These are phyloP conservation scores for Mycena crocata DNA, from an alignment of 768 basidiomycete species.

Conservation along the genomic window DNA sequence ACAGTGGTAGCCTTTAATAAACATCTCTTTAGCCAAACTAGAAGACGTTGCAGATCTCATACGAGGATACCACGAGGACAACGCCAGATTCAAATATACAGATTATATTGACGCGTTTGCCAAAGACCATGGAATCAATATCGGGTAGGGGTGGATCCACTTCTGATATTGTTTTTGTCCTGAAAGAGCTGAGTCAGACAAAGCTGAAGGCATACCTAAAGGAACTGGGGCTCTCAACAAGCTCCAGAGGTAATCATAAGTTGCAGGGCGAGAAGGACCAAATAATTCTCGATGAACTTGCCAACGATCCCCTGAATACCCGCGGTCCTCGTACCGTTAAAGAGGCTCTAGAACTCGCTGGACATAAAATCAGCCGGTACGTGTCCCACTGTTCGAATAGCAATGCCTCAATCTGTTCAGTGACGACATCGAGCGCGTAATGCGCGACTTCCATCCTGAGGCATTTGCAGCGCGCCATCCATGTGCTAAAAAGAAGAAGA, in stretches of 20 bases:
- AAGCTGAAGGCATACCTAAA: too few relatives aligned
- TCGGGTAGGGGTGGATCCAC: too few relatives aligned
- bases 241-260: background rate
- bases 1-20: too few relatives aligned
- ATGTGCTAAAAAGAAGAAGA: background rate
- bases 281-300: background rate
- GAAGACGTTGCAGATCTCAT: too few relatives aligned
- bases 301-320: background rate
- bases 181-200: too few relatives aligned
- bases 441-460: background rate
- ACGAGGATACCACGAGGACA: too few relatives aligned
- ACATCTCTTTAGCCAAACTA: too few relatives aligned
- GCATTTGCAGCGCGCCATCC: conserved; percentile 2
- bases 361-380: conserved; percentile 2
- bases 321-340: background rate
- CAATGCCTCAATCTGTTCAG: background rate
- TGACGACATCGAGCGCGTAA: background rate
- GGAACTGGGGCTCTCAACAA: too few relatives aligned
- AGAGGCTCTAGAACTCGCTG: background rate
- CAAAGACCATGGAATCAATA: too few relatives aligned
- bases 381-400: background rate
- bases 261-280: background rate
- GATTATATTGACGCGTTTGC: too few relatives aligned
- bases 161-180: too few relatives aligned
- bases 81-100: too few relatives aligned